These are phyloP conservation scores for Talaromyces stipitatus DNA, from an alignment of 495 filamentous ascomycete genomes.

Conservation along the genomic window DNA sequence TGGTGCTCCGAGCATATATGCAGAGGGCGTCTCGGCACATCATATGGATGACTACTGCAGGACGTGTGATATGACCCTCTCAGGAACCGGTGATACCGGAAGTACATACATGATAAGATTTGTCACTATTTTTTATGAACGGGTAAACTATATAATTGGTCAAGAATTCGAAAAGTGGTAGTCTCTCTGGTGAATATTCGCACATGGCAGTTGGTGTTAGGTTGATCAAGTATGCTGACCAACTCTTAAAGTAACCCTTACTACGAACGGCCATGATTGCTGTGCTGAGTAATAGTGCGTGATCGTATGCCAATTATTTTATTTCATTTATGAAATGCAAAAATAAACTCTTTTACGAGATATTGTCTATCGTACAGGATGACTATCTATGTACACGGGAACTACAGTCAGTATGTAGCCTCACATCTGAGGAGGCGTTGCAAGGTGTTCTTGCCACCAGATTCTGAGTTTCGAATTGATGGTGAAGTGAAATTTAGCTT, in stretches of 20 bases:
- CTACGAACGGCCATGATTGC: background rate
- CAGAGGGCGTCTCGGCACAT: background rate
- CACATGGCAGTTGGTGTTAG: background rate
- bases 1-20: background rate
- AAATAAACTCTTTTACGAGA: background rate
- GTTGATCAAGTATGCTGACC: background rate
- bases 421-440: background rate
- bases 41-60: background rate
- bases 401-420: background rate
- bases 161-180: no score
- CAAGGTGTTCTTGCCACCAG: background rate
- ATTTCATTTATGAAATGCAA: background rate
- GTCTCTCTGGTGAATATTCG: no score
- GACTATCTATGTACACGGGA: no score
- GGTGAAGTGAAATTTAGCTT: background rate
- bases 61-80: background rate
- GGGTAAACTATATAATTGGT: no score
- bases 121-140: no score
- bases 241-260: background rate
- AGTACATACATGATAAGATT: background rate
- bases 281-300: background rate
- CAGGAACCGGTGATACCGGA: background rate
- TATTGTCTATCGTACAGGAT: background rate
- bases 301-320: background rate
- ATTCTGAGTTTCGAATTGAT: background rate